Base-by-base conservation (phyloP, 1,284 basidiomycete genomes). In the Salmacisia buchloeana region DNA sequence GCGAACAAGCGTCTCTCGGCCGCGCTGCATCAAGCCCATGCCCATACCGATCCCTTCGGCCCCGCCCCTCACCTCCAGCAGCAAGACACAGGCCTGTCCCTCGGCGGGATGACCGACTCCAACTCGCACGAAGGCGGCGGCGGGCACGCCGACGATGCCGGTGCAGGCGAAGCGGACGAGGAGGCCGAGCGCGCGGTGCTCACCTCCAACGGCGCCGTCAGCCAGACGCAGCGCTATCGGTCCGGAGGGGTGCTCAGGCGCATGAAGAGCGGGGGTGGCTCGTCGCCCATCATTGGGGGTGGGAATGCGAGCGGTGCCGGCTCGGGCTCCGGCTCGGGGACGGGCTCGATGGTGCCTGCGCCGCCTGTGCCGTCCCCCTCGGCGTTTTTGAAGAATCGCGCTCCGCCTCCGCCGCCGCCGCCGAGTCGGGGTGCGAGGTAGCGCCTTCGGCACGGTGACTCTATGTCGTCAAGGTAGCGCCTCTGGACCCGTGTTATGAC, bases 151-250 rank as follows among this genome's bases (percentile, higher is more conserved):
- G n/a, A n/a, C n/a, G n/a, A n/a, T n/a, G n/a, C n/a, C n/a, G n/a
- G n/a, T n/a, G n/a, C n/a, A n/a, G n/a, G 23, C 21, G 46, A 25
- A 2, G 46, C 23, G 2, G 49, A 27, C 13, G 49, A 9, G 15
- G 49, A 54, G 29, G 49, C 31, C 29, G 49, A 54, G 29, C 49
- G 49, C 15, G 49, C 49, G 9, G 49, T 54, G 27, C 13, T 54
- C 2, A 54, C 49, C 12, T 54, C 27, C 12, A 54, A 54, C 31
- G 49, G 49, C 3, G 49, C 49, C 29, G 31, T 31, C 6, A 31
- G 29, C 29, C 49, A 54, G 49, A 54, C 23, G 49, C 49, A 54
- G 27, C 23, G 49, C 18, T 54, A 54, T 15, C 49, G 49, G 13
- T 54, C 49, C 9, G 49, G 49, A 13, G 49, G 49, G 27, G 27